phyloP scores from a whole-genome alignment of 305 asterid genomes.

The Rubia tinctorum region DNA sequence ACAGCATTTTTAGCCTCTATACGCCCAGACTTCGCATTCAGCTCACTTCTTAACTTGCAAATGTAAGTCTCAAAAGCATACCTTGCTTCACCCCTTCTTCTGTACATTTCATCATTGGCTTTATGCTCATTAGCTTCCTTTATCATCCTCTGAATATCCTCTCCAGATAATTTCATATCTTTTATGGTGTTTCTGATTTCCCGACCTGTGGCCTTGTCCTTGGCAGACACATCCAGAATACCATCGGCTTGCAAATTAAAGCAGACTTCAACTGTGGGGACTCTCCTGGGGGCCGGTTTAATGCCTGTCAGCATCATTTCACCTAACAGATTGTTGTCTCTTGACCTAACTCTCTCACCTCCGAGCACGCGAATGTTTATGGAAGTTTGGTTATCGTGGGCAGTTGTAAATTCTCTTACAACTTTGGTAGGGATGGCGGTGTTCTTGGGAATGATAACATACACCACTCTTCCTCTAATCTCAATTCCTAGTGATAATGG shows the following conservation, averaged over 20 bases:
- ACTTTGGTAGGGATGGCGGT: conserved; percentile 21
- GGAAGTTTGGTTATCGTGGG: conserved; percentile 13
- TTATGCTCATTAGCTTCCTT: not conserved
- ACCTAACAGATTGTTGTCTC: conserved; percentile 19
- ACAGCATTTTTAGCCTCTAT: not conserved
- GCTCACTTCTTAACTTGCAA: not conserved
- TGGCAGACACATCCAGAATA: conserved; percentile 4
- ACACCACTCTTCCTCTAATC: conserved; percentile 9
- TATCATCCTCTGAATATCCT: not conserved
- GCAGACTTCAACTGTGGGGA: not conserved
- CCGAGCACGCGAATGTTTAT: conserved; percentile 12
- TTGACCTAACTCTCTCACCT: conserved; percentile 21
- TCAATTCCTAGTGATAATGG: conserved; percentile 11
- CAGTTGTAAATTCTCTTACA: conserved; percentile 13
- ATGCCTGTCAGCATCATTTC: conserved; percentile 2
- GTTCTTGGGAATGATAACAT: conserved; percentile 13
- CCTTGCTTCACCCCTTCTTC: conserved; percentile 9
- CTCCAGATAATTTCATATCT: not conserved
- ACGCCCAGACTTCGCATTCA: not conserved
- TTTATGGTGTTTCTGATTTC: not conserved
- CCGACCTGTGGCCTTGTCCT: not conserved
- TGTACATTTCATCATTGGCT: not conserved
- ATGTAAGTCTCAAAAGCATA: not conserved
- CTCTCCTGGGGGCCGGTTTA: conserved; percentile 18
- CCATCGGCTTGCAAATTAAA: conserved; percentile 14